Conservation (phyloP, 352 stramenopile genomes). For the Ophiocytium majus region DNA sequence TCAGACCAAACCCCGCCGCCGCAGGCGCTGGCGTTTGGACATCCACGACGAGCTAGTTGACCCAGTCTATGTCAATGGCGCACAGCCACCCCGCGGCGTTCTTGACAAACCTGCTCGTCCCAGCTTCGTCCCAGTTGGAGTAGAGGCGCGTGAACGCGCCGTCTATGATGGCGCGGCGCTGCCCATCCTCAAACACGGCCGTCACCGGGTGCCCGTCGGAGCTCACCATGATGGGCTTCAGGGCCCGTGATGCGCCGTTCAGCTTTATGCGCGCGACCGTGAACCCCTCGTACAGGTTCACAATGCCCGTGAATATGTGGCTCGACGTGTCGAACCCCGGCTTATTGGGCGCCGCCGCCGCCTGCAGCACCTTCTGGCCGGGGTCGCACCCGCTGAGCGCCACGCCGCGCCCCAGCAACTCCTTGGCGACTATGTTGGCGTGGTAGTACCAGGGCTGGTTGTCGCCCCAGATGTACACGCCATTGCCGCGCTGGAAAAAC, state of each 20-base stretch:
- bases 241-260: too few relatives aligned
- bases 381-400: too few relatives aligned
- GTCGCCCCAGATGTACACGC: background rate
- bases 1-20: too few relatives aligned
- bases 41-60: too few relatives aligned
- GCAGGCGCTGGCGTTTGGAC: too few relatives aligned
- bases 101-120: conserved; percentile 5
- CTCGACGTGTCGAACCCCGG: background rate
- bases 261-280: background rate
- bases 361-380: too few relatives aligned
- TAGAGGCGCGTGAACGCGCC: conserved; percentile 4
- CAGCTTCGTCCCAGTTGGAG: conserved; percentile 7
- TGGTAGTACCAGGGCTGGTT: background rate
- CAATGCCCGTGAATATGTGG: background rate
- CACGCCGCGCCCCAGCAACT: background rate
- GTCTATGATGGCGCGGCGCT: background rate
- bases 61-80: background rate
- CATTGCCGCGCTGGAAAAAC: background rate
- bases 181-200: background rate
- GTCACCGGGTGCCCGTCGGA: background rate
- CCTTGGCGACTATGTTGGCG: background rate
- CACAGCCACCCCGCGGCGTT: background rate
- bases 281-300: background rate
- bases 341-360: too few relatives aligned
- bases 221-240: conserved; percentile 16